phyloP scores from a whole-genome alignment of 2,329 filamentous ascomycete species.

The Aspergillus hiratsukae region DNA sequence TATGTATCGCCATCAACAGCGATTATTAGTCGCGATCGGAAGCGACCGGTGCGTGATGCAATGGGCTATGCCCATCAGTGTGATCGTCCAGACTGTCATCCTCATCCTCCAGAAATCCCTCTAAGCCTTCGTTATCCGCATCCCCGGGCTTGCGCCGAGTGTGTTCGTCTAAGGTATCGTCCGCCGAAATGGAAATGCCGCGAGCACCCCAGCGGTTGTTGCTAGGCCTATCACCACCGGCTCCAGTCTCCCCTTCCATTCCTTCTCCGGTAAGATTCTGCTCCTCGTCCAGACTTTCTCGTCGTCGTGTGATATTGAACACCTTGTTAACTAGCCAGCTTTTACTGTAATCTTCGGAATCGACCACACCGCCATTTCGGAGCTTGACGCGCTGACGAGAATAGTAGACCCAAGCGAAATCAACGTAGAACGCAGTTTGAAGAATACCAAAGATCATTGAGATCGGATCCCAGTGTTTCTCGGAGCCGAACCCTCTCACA shows the following conservation, averaged over 20 bases:
- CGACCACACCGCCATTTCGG: slow-evolving; percentile 78
- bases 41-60: neutral
- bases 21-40: neutral
- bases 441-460: slow-evolving; percentile 81
- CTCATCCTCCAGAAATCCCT: slow-evolving; percentile 21
- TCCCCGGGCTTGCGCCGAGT: slow-evolving; percentile 8
- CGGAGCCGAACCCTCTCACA: slow-evolving; percentile 57
- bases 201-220: slow-evolving; percentile 53
- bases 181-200: slow-evolving; percentile 57
- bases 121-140: slow-evolving; percentile 10
- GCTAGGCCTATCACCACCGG: slow-evolving; percentile 20
- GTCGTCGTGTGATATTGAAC: slow-evolving; percentile 51
- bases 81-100: slow-evolving; percentile 8
- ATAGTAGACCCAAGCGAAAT: slow-evolving; percentile 98
- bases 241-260: slow-evolving; percentile 19
- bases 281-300: slow-evolving; percentile 33
- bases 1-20: slow-evolving; percentile 4
- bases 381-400: slow-evolving; percentile 91
- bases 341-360: slow-evolving; percentile 79
- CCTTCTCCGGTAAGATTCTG: slow-evolving; percentile 31
- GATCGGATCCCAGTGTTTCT: slow-evolving; percentile 61
- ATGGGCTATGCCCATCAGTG: slow-evolving; percentile 3
- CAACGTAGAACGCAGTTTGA: slow-evolving; percentile 83
- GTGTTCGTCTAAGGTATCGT: slow-evolving; percentile 43
- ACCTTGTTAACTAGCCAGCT: slow-evolving; percentile 80